These are phyloP conservation scores for Ascodesmis nigricans DNA, from an alignment of 495 filamentous ascomycete species.

Conservation along the genomic window DNA sequence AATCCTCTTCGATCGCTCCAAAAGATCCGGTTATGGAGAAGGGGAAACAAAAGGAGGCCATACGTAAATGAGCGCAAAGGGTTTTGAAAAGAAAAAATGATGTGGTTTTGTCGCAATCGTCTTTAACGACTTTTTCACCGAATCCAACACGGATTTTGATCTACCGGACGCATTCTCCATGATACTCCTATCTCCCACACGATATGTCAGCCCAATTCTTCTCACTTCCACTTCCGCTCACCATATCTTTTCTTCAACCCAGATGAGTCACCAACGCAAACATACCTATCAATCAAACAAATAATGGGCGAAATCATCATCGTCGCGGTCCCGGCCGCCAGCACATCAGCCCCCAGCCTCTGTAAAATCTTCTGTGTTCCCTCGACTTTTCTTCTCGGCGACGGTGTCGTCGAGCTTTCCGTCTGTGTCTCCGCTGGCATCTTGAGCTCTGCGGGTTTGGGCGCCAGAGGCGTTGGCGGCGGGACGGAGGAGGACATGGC, in stretches of 20 bases:
- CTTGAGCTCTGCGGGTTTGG: too few relatives aligned
- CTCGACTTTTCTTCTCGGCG: not conserved
- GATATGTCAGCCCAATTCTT: too few relatives aligned
- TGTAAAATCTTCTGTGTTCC: conserved; percentile 6
- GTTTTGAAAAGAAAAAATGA: conserved; percentile 49
- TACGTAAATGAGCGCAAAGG: conserved; percentile 62
- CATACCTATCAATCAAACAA: conserved; percentile 74
- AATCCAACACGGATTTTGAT: conserved; percentile 38
- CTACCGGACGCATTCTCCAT: conserved; percentile 87
- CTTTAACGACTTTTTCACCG: conserved; percentile 39
- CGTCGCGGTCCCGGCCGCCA: conserved; percentile 56
- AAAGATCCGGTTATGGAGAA: too few relatives aligned
- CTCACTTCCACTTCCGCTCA: too few relatives aligned
- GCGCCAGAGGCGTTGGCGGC: too few relatives aligned
- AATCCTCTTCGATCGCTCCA: too few relatives aligned
- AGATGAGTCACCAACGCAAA: conserved; percentile 1
- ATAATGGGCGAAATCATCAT: conserved; percentile 68
- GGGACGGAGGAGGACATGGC: too few relatives aligned
- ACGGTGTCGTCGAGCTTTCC: too few relatives aligned
- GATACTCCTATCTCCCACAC: conserved; percentile 60
- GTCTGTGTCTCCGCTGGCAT: too few relatives aligned
- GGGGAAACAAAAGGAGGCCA: not conserved
- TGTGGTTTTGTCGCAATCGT: conserved; percentile 47
- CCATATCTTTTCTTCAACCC: conserved; percentile 3
- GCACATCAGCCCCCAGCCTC: conserved; percentile 42